Conservation (phyloP, 2,329 filamentous ascomycete genomes). For the Arthrobotrys pseudoclavata region DNA sequence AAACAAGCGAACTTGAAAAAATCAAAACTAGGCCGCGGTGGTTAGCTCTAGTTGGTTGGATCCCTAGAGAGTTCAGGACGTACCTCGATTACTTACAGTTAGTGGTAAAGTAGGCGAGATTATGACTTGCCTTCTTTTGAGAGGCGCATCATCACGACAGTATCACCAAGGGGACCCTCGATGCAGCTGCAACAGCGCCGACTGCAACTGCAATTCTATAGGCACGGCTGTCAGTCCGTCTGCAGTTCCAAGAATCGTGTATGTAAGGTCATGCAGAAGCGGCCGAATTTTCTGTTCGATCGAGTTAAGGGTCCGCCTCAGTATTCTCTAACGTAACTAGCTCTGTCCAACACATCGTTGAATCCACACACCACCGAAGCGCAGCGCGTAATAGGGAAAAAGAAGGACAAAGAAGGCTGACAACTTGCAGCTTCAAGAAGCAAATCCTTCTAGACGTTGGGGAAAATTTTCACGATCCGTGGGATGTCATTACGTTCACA, state of each 20-base stretch:
- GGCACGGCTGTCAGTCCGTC: conserved; percentile 36
- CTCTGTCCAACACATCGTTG: conserved; percentile 53
- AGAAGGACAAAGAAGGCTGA: conserved; percentile 52
- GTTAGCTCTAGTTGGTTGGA: conserved; percentile 60
- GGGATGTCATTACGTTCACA: conserved; percentile 60
- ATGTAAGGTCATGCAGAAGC: conserved; percentile 59
- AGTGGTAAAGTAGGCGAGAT: conserved; percentile 59
- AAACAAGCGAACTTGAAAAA: conserved; percentile 58
- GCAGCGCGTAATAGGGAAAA: conserved; percentile 44
- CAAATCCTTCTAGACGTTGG: conserved; percentile 40
- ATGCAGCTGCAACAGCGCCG: conserved; percentile 51
- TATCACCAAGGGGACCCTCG: conserved; percentile 54
- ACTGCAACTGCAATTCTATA: conserved; percentile 30
- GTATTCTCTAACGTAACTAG: neutral
- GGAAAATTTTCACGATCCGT: conserved; percentile 43
- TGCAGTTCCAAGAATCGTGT: conserved; percentile 48
- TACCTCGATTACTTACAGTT: conserved; percentile 2
- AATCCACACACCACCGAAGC: conserved; percentile 39
- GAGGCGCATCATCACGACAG: conserved; percentile 50
- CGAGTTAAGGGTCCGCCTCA: conserved; percentile 56
- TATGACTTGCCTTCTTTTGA: conserved; percentile 59
- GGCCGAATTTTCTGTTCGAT: conserved; percentile 56
- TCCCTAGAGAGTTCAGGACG: conserved; percentile 45
- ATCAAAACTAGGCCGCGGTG: conserved; percentile 57
- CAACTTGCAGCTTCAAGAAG: conserved; percentile 51